Conservation (phyloP, 1,284 basidiomycete genomes). For the Meripilus lineatus region DNA sequence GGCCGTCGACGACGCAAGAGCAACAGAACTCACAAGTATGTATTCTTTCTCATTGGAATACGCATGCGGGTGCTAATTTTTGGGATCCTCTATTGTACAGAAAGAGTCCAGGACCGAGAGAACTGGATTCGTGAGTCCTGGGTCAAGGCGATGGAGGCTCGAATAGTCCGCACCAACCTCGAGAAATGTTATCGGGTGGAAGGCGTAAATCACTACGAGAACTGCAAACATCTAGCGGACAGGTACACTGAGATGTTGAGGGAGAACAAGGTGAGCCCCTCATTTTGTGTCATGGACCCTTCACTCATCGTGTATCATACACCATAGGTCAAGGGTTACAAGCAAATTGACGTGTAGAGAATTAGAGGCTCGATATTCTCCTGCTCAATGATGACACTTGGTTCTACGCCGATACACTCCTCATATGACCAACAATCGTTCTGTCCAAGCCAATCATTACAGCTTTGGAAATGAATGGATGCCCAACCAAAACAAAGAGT, state of each 20-base stretch:
- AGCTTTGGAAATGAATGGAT: not conserved
- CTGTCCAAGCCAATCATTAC: no score
- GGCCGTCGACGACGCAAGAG: constrained; percentile 36
- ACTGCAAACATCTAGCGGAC: constrained; percentile 84
- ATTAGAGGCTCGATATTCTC: not conserved
- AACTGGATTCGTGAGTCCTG: constrained; percentile 86
- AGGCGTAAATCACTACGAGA: constrained; percentile 89
- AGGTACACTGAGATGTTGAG: constrained; percentile 81
- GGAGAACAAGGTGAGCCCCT: constrained; percentile 75
- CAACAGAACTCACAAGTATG: constrained; percentile 47
- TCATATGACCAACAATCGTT: not conserved
- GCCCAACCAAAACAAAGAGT: not conserved
- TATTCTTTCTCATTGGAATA: not conserved
- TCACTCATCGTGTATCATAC: not conserved
- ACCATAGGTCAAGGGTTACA: constrained; percentile 33
- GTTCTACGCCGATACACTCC: no score
- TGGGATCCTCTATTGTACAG: constrained; percentile 31
- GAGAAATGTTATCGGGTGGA: constrained; percentile 89
- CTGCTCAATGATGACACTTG: no score
- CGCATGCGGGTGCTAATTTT: not conserved
- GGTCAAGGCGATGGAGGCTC: constrained; percentile 92
- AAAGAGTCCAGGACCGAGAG: constrained; percentile 66
- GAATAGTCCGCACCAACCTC: constrained; percentile 87
- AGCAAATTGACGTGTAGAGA: constrained; percentile 31
- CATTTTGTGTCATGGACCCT: not conserved